A percentile compares a stretch with the other conserved stretches of the same genome.
Evolutionary conservation across 768 basidiomycete species (phyloP).

Genomic region (Mycena polygramma): DNA sequence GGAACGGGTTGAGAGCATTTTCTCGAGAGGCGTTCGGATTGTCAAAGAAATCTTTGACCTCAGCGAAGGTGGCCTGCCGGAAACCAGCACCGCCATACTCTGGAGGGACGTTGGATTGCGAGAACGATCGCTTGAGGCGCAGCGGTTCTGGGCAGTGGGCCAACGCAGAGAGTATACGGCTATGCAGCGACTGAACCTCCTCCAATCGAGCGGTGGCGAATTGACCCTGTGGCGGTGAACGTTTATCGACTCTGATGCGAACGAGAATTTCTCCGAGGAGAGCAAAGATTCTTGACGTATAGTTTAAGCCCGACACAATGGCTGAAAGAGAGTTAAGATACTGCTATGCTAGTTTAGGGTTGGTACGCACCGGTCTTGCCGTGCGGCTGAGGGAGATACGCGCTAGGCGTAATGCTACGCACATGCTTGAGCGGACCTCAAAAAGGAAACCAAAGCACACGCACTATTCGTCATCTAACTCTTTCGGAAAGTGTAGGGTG

Average conservation of each 20-base stretch:
- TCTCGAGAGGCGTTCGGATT: conserved; percentile 90
- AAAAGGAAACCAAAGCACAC: conserved; percentile 49
- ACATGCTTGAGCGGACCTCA: conserved; percentile 45
- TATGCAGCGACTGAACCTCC: conserved; percentile 85
- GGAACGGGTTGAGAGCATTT: conserved; percentile 89
- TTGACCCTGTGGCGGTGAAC: conserved; percentile 87
- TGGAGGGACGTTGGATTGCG: conserved; percentile 62
- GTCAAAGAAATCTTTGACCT: conserved; percentile 92
- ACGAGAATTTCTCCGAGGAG: conserved; percentile 89
- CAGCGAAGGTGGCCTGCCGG: conserved; percentile 86
- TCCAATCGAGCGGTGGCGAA: conserved; percentile 88
- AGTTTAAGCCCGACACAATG: conserved; percentile 88
- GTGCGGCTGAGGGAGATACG: conserved; percentile 89
- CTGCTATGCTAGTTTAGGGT: background rate
- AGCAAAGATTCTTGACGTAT: conserved; percentile 88
- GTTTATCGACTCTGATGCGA: conserved; percentile 88
- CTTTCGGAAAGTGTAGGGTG: conserved; percentile 89
- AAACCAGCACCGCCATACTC: conserved; percentile 82
- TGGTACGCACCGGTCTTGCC: conserved; percentile 68
- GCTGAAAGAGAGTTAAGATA: conserved; percentile 48
- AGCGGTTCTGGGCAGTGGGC: conserved; percentile 83
- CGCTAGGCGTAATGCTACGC: conserved; percentile 82
- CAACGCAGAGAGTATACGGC: conserved; percentile 80
- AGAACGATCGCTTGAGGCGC: conserved; percentile 70
- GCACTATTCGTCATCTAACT: conserved; percentile 91